A percentile compares a stretch with the other conserved stretches of the same genome.
These are phyloP conservation scores for Austropuccinia psidii DNA, from an alignment of 1,284 basidiomycete genomes.

Conservation along the genomic window DNA sequence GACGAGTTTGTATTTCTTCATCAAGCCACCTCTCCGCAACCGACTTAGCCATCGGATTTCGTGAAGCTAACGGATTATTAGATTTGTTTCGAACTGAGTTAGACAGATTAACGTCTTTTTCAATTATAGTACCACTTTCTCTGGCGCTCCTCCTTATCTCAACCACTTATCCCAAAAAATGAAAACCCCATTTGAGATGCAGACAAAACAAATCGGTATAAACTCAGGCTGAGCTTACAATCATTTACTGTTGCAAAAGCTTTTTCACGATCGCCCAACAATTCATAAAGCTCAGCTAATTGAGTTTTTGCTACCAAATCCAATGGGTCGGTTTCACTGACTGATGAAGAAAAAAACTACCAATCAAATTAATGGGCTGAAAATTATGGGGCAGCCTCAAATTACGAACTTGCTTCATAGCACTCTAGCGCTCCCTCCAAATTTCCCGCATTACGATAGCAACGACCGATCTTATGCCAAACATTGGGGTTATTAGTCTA, in stretches of 20 bases:
- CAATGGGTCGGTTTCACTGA: constrained; percentile 63
- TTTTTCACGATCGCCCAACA: constrained; percentile 64
- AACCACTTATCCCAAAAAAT: constrained; percentile 9
- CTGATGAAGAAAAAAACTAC: constrained; percentile 49
- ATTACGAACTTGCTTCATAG: constrained; percentile 63
- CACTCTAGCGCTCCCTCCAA: constrained; percentile 68
- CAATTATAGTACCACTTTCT: background rate
- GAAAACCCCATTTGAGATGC: constrained; percentile 11
- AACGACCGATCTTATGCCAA: constrained; percentile 30
- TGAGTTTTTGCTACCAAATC: constrained; percentile 76
- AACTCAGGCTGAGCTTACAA: constrained; percentile 52
- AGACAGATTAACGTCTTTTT: constrained; percentile 3
- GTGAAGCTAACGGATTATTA: background rate
- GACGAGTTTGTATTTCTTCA: constrained; percentile 7
- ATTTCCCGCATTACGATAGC: constrained; percentile 61
- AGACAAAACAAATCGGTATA: constrained; percentile 35
- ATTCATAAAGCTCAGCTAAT: constrained; percentile 79
- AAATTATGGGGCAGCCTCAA: background rate
- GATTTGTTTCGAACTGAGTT: background rate
- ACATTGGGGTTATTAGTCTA: constrained; percentile 30
- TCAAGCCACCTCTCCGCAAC: constrained; percentile 19
- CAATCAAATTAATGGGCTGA: background rate
- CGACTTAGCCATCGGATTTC: background rate
- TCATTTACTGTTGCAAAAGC: constrained; percentile 79
- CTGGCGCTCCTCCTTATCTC: constrained; percentile 13